Conservation (phyloP, 192 early-diverging fungal genomes). For the Linnemannia zychae region DNA sequence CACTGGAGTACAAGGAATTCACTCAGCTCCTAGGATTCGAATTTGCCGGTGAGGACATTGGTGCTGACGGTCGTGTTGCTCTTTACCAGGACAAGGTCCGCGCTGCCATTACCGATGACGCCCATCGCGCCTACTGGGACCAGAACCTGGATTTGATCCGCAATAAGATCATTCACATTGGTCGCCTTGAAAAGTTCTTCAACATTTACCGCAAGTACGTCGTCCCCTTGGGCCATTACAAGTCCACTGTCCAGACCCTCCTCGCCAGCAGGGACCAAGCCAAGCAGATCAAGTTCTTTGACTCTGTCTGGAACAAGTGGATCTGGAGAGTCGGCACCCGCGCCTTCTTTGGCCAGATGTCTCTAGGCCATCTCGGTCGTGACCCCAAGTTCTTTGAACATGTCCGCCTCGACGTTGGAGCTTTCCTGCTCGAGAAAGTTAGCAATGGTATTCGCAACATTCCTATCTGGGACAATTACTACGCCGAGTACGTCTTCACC, state of each 20-base stretch:
- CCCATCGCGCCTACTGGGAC: constrained; percentile 50
- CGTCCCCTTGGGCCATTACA: constrained; percentile 36
- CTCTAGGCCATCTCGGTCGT: constrained; percentile 45
- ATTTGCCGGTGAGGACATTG: constrained; percentile 37
- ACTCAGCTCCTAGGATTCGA: constrained; percentile 54
- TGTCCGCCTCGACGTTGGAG: constrained; percentile 50
- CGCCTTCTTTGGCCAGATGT: constrained; percentile 54
- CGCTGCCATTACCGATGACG: constrained; percentile 25
- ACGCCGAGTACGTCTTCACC: constrained; percentile 55
- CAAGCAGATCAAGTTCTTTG: constrained; percentile 45
- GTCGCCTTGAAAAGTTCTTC: constrained; percentile 53
- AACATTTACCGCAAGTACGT: constrained; percentile 45
- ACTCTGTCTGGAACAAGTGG: constrained; percentile 48
- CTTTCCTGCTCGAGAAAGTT: constrained; percentile 43
- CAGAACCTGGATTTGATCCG: constrained; percentile 48
- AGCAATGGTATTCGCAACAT: constrained; percentile 54
- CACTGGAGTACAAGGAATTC: constrained; percentile 39
- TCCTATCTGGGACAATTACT: constrained; percentile 54
- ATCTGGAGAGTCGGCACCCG: constrained; percentile 43
- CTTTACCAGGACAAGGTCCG: constrained; percentile 51
- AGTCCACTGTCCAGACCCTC: constrained; percentile 31
- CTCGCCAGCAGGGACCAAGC: constrained; percentile 25
- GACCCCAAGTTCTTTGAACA: constrained; percentile 58
- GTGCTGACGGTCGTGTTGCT: constrained; percentile 34
- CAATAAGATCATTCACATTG: constrained; percentile 52